A percentile compares a stretch with the other conserved stretches of the same genome.
phyloP scores from a whole-genome alignment of 495 filamentous ascomycete genomes.

The Podospora conica region DNA sequence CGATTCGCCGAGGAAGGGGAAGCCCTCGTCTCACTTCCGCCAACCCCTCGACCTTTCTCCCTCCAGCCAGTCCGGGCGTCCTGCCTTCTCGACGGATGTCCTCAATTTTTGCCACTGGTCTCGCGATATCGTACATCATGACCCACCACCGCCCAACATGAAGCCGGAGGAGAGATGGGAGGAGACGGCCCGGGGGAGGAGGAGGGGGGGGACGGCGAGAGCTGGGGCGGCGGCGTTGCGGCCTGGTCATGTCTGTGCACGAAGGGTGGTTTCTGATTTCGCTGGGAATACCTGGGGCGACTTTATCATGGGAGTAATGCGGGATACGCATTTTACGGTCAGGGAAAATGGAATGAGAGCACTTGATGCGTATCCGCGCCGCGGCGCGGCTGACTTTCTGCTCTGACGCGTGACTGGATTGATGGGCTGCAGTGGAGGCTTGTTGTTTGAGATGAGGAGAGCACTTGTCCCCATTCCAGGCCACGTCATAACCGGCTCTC shows the following conservation, averaged over 20 bases:
- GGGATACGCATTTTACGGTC: slow-evolving; percentile 24
- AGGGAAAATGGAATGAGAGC: slow-evolving; percentile 20
- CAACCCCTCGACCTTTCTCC: neutral
- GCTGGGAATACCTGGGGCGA: slow-evolving; percentile 12
- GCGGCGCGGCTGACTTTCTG: neutral
- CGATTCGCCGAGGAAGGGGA: slow-evolving; percentile 5
- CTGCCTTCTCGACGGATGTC: neutral
- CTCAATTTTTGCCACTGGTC: neutral
- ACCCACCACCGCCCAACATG: neutral
- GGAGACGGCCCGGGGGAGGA: neutral
- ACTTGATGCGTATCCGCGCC: slow-evolving; percentile 5
- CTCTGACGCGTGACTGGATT: neutral
- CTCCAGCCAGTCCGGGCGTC: neutral
- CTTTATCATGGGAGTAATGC: slow-evolving; percentile 11
- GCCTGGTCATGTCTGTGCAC: slow-evolving; percentile 1
- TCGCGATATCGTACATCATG: neutral
- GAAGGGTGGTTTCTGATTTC: slow-evolving; percentile 15
- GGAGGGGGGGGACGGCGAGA: neutral
- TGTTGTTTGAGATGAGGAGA: neutral
- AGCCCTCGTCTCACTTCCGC: neutral
- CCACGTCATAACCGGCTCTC: too few species aligned
- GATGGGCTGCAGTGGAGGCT: neutral
- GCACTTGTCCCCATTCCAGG: neutral
- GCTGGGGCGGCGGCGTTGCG: slow-evolving; percentile 8
- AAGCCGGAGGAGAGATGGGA: too few species aligned